Evolutionary conservation across 176 grass and related monocot genomes (phyloP).

Genomic region (Tuctoria greenei): DNA sequence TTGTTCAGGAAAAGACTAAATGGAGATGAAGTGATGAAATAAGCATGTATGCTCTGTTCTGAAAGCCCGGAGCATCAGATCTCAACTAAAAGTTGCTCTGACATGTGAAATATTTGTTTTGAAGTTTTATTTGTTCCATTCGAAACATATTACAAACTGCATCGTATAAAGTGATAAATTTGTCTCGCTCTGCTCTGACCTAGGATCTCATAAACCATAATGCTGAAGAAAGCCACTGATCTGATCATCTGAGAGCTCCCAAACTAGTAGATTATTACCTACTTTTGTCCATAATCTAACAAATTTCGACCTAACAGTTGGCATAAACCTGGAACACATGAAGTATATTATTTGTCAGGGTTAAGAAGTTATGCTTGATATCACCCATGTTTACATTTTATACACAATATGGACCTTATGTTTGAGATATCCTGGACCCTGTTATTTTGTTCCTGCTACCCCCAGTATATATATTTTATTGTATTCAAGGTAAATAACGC

Average conservation of each 20-base stretch:
- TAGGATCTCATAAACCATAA: neutral
- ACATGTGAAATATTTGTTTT: neutral
- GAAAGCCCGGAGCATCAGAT: slow-evolving; percentile 6
- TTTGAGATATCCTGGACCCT: slow-evolving; percentile 7
- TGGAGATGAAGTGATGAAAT: neutral
- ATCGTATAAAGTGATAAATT: neutral
- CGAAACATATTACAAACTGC: neutral
- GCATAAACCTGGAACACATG: neutral
- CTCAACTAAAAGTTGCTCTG: neutral
- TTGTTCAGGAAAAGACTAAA: neutral
- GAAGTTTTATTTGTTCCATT: neutral
- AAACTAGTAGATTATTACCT: slow-evolving; percentile 3
- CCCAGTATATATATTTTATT: slow-evolving; percentile 1
- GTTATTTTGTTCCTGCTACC: neutral
- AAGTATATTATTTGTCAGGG: neutral
- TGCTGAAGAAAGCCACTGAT: neutral
- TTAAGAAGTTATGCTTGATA: neutral
- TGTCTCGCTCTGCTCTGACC: neutral
- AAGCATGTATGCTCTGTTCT: neutral
- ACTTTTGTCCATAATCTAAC: neutral
- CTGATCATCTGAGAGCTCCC: neutral
- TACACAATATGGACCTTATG: neutral
- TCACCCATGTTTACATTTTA: neutral
- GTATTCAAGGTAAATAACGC: neutral
- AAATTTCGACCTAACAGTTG: neutral